Evolutionary conservation across 2,329 filamentous ascomycete genomes (phyloP).

Genomic region (Lachnellula subtilissima): DNA sequence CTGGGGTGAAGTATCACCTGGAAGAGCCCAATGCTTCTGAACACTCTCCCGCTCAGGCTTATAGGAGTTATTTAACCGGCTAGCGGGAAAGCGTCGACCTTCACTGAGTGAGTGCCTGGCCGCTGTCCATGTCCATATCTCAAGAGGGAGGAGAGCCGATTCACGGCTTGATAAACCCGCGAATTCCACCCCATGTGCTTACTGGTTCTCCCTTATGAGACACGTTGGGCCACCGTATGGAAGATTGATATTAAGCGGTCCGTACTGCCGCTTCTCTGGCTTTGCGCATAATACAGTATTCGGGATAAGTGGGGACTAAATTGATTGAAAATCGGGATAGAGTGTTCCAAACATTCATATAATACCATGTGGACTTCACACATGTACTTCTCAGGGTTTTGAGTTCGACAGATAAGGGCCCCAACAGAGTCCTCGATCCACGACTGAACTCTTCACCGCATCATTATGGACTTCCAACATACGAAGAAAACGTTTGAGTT

Average conservation of each 20-base stretch:
- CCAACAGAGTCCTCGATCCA: slow-evolving; percentile 6
- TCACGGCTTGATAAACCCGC: slow-evolving; percentile 10
- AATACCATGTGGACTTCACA: slow-evolving; percentile 12
- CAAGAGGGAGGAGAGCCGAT: slow-evolving; percentile 10
- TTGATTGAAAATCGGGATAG: slow-evolving; percentile 12
- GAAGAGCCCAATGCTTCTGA: slow-evolving; percentile 1
- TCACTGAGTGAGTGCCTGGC: slow-evolving; percentile 4
- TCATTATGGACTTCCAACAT: slow-evolving; percentile 18
- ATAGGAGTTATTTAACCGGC: background rate
- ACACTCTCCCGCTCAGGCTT: background rate
- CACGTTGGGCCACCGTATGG: slow-evolving; percentile 7
- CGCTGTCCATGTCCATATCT: background rate
- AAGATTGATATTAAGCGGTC: slow-evolving; percentile 15
- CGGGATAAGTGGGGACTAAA: slow-evolving; percentile 8
- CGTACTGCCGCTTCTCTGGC: slow-evolving; percentile 13
- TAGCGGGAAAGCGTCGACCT: slow-evolving; percentile 2
- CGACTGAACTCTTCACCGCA: background rate
- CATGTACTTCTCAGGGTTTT: slow-evolving; percentile 14
- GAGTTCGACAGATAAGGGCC: slow-evolving; percentile 5
- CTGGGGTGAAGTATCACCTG: slow-evolving; percentile 5
- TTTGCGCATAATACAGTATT: slow-evolving; percentile 12
- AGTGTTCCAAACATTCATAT: slow-evolving; percentile 10
- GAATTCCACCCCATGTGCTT: slow-evolving; percentile 7
- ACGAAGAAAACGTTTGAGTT: slow-evolving; percentile 17
- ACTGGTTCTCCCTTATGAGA: slow-evolving; percentile 2